Evolutionary conservation across 805 yeast genomes (phyloP).

Genomic region (Wickerhamiella nectarea): DNA sequence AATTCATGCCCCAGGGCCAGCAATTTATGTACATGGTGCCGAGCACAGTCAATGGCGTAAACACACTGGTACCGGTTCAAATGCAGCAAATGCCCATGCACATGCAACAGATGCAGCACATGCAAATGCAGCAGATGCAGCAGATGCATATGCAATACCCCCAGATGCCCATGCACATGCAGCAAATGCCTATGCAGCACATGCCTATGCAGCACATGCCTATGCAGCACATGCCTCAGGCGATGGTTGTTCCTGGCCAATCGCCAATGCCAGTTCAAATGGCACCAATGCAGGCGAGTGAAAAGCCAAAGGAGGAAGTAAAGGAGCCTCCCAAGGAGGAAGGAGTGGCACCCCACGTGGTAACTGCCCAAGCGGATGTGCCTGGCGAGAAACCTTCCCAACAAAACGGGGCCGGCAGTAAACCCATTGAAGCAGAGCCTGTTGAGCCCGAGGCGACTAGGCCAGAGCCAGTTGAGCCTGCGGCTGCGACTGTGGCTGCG

Average conservation of each 20-base stretch:
- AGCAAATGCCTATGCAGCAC: background rate
- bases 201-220: background rate
- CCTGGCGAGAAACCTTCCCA: too few relatives aligned
- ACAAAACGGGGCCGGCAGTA: too few relatives aligned
- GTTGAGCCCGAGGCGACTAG: too few relatives aligned
- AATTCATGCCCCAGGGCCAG: background rate
- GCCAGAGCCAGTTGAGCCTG: too few relatives aligned
- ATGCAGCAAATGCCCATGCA: background rate
- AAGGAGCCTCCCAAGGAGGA: too few relatives aligned
- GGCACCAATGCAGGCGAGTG: background rate
- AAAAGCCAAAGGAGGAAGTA: too few relatives aligned
- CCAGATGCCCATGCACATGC: constrained; percentile 2
- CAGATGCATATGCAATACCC: constrained; percentile 2
- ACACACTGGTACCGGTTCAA: background rate
- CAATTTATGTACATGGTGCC: constrained; percentile 7
- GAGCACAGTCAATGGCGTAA: constrained; percentile 1
- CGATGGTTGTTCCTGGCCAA: too few relatives aligned
- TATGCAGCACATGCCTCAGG: background rate
- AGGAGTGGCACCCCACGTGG: too few relatives aligned
- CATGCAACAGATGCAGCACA: constrained; percentile 6
- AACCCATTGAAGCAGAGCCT: too few relatives aligned
- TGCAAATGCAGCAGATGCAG: constrained; percentile 7
- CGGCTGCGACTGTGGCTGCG: too few relatives aligned
- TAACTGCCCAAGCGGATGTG: background rate
- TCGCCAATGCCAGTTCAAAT: too few relatives aligned